phyloP scores from a whole-genome alignment of 1,139 yeast genomes.

The Saccharomycopsis hybrid region DNA sequence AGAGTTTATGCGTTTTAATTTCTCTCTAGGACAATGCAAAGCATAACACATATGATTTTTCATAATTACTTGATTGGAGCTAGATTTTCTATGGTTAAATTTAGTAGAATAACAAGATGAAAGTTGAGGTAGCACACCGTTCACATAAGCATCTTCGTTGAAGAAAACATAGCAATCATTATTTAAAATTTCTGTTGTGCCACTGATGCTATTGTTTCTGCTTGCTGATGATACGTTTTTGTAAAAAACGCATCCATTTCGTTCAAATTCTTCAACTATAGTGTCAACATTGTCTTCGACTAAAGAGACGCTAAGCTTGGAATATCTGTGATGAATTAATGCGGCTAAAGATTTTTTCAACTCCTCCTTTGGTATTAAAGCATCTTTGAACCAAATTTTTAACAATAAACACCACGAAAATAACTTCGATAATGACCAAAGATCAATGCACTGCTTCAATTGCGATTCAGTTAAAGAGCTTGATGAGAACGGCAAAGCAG shows the following conservation, averaged over 20 bases:
- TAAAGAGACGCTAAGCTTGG: conserved; percentile 21
- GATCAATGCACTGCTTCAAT: conserved; percentile 43
- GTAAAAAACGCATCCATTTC: conserved; percentile 11
- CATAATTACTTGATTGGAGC: conserved; percentile 11
- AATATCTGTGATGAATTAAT: conserved; percentile 39
- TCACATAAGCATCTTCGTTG: conserved; percentile 9
- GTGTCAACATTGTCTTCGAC: conserved; percentile 20
- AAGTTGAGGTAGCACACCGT: conserved; percentile 19
- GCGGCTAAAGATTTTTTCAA: conserved; percentile 46
- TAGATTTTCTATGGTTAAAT: conserved; percentile 13
- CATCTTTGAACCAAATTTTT: conserved; percentile 34
- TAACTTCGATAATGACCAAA: conserved; percentile 44
- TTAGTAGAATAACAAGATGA: conserved; percentile 18
- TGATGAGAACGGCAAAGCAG: conserved; percentile 52
- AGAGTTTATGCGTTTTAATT: neutral
- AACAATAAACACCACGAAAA: conserved; percentile 43
- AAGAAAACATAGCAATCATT: conserved; percentile 11
- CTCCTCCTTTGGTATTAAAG: conserved; percentile 41
- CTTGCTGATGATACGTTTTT: conserved; percentile 29
- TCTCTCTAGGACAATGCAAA: conserved; percentile 17
- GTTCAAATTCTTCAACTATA: conserved; percentile 27
- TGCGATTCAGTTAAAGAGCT: conserved; percentile 44
- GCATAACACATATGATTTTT: conserved; percentile 14
- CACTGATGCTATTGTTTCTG: conserved; percentile 49
- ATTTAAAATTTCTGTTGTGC: conserved; percentile 24